Evolutionary conservation across 495 filamentous ascomycete species (phyloP).

Genomic region (Penicillium mononematosum): DNA sequence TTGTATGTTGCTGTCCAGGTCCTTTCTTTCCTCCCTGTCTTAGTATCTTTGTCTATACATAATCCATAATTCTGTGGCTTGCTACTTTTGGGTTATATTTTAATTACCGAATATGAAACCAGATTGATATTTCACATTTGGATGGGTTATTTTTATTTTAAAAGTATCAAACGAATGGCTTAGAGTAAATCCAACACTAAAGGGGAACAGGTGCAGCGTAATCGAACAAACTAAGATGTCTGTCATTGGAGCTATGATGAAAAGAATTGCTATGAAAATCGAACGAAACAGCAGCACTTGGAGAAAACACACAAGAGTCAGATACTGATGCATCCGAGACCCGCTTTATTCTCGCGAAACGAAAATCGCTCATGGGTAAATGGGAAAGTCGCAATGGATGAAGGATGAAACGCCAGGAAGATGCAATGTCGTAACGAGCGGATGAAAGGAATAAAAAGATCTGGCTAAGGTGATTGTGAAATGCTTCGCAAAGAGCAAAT

Average conservation of each 20-base stretch:
- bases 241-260: not conserved
- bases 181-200: not conserved
- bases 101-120: constrained; percentile 5
- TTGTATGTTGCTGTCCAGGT: constrained; percentile 2
- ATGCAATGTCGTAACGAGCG: constrained; percentile 23
- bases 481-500: not conserved
- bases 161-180: not conserved
- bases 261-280: not conserved
- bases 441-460: constrained; percentile 1
- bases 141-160: not conserved
- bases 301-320: not conserved
- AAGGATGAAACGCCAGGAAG: constrained; percentile 23
- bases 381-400: constrained; percentile 1
- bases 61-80: constrained; percentile 8
- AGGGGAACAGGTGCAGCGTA: not conserved
- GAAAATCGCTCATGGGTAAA: constrained; percentile 14
- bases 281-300: not conserved
- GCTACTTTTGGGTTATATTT: not conserved
- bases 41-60: constrained; percentile 13
- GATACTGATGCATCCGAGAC: not conserved
- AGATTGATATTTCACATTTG: constrained; percentile 4
- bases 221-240: not conserved
- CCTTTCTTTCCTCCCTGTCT: constrained; percentile 7
- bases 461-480: not conserved
- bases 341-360: not conserved